Conservation (phyloP, 2,329 filamentous ascomycete species). For the Tolypocladium sp. region DNA sequence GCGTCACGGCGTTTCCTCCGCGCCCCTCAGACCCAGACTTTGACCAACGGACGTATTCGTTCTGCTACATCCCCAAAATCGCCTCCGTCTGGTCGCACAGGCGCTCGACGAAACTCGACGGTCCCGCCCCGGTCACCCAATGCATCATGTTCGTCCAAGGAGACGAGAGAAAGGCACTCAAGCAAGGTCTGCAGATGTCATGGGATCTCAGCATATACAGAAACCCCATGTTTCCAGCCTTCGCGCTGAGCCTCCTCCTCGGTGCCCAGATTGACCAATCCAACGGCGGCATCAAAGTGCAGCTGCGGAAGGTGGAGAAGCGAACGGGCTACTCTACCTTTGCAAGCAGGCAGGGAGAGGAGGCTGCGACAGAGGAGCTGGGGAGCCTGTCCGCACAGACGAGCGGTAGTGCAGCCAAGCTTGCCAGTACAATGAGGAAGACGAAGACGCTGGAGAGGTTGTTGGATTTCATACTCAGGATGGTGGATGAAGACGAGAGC, state of each 20-base stretch:
- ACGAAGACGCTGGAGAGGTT: slow-evolving; percentile 22
- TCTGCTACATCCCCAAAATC: slow-evolving; percentile 28
- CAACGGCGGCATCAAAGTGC: slow-evolving; percentile 19
- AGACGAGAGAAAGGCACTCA: slow-evolving; percentile 15
- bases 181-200: slow-evolving; percentile 11
- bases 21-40: not conserved
- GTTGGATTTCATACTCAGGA: slow-evolving; percentile 18
- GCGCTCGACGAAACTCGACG: slow-evolving; percentile 2
- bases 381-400: slow-evolving; percentile 21
- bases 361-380: slow-evolving; percentile 17
- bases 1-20: slow-evolving; percentile 17
- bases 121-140: slow-evolving; percentile 11
- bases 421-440: slow-evolving; percentile 28
- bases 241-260: slow-evolving; percentile 23
- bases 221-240: slow-evolving; percentile 25
- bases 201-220: slow-evolving; percentile 18
- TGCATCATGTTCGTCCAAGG: slow-evolving; percentile 21
- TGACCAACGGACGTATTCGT: slow-evolving; percentile 16
- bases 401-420: slow-evolving; percentile 23
- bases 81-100: slow-evolving; percentile 26
- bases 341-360: slow-evolving; percentile 15
- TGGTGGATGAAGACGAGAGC: slow-evolving; percentile 2
- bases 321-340: slow-evolving; percentile 26
- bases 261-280: slow-evolving; percentile 22
- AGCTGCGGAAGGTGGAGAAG: slow-evolving; percentile 23